A percentile compares a stretch with the other conserved stretches of the same genome.
phyloP scores from a whole-genome alignment of 2,329 filamentous ascomycete species.

The Chaetomiaceae sp. region DNA sequence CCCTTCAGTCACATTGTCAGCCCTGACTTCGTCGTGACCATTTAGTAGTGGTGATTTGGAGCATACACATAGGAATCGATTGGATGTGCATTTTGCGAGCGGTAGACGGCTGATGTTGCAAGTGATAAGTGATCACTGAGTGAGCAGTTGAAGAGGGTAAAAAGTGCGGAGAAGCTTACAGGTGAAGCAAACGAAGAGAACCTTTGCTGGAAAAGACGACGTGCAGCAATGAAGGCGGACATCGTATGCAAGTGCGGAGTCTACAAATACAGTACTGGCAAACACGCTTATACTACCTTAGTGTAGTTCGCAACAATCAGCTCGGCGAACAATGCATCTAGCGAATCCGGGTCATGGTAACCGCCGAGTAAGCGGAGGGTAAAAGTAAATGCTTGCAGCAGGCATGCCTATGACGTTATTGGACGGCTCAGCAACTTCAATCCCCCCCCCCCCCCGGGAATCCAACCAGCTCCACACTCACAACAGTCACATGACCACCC shows the following conservation, averaged over 20 bases:
- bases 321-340: not conserved
- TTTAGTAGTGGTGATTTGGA: not conserved
- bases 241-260: conserved; percentile 31
- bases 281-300: not conserved
- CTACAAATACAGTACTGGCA: not conserved
- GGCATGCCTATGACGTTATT: conserved; percentile 19
- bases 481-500: conserved; percentile 24
- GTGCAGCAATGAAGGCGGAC: conserved; percentile 40
- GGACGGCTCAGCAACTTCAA: not conserved
- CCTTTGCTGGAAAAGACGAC: conserved; percentile 28
- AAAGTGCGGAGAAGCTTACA: conserved; percentile 3
- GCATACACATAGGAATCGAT: conserved; percentile 83
- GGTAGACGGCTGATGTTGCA: conserved; percentile 25
- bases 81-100: conserved; percentile 73
- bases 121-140: too few species aligned
- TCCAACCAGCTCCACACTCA: conserved; percentile 10
- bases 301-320: not conserved
- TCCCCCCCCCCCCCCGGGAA: too few species aligned
- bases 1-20: conserved; percentile 48
- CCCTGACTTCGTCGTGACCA: not conserved
- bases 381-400: not conserved
- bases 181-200: not conserved
- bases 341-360: conserved; percentile 6
- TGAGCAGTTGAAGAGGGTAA: not conserved
- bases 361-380: not conserved